Percentiles rank a stretch among this genome's conserved stretches.
Conservation (phyloP, 2,329 filamentous ascomycete species). For the Colletotrichum neosansevieriae region DNA sequence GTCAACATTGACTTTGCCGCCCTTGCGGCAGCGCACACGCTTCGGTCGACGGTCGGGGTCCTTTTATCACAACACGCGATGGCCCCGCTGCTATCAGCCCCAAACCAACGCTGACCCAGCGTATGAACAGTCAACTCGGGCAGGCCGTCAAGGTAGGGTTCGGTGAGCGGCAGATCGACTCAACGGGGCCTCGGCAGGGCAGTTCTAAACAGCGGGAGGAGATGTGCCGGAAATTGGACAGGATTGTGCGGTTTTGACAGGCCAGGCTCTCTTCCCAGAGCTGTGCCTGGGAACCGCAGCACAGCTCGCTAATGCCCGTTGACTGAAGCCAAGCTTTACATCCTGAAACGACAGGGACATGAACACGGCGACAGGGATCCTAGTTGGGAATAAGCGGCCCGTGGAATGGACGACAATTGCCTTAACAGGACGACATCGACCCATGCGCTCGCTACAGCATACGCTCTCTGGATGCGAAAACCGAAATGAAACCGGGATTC, state of each 20-base stretch:
- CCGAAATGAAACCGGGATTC: constrained; percentile 17
- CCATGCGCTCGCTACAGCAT: constrained; percentile 1
- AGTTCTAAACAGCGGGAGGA: constrained; percentile 16
- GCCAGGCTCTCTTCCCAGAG: neutral
- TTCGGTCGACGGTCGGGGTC: neutral
- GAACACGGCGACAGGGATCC: constrained; percentile 26
- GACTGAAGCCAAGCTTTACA: constrained; percentile 32
- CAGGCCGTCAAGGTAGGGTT: constrained; percentile 20
- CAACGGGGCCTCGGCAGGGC: constrained; percentile 32
- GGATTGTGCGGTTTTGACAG: constrained; percentile 14
- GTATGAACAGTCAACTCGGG: constrained; percentile 2
- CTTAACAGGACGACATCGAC: constrained; percentile 16
- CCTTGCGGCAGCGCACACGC: constrained; percentile 3
- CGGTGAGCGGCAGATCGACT: constrained; percentile 36
- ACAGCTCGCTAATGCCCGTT: constrained; percentile 9
- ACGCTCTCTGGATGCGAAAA: neutral
- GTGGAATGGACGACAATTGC: constrained; percentile 20
- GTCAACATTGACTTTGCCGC: constrained; percentile 1
- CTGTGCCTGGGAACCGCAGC: neutral
- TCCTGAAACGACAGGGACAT: constrained; percentile 38
- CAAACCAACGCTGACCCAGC: constrained; percentile 6
- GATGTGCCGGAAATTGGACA: constrained; percentile 15
- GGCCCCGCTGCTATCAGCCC: constrained; percentile 3
- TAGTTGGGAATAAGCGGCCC: constrained; percentile 26
- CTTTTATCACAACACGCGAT: neutral